A percentile compares a stretch with the other conserved stretches of the same genome.
Conservation (phyloP, 495 filamentous ascomycete genomes). For the Zalerion maritima region DNA sequence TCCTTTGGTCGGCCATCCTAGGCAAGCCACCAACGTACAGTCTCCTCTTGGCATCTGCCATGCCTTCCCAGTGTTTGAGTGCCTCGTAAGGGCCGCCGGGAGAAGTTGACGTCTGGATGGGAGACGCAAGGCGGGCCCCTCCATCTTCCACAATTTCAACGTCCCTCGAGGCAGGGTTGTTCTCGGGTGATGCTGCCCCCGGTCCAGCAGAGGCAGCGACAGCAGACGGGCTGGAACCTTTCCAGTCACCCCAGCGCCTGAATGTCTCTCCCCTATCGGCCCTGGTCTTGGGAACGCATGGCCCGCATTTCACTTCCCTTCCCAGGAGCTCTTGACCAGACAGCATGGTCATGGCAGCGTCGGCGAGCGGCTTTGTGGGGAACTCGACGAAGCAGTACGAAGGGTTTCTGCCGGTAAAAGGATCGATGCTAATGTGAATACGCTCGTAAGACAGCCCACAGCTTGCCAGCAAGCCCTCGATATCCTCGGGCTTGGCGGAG, state of each 20-base stretch:
- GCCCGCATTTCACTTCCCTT: slow-evolving; percentile 45
- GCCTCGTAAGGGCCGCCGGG: slow-evolving; percentile 4
- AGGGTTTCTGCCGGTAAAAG: slow-evolving; percentile 51
- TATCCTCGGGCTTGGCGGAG: slow-evolving; percentile 43
- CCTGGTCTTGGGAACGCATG: slow-evolving; percentile 33
- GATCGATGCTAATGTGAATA: slow-evolving; percentile 53
- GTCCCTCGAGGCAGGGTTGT: neutral
- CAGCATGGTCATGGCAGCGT: slow-evolving; percentile 38
- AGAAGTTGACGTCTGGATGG: too few relatives aligned
- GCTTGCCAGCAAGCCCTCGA: slow-evolving; percentile 40
- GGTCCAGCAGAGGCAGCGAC: too few relatives aligned
- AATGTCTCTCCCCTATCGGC: slow-evolving; percentile 11
- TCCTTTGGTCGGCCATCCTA: slow-evolving; percentile 38
- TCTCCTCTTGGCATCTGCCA: slow-evolving; percentile 16
- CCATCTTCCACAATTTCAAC: neutral
- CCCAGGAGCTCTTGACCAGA: slow-evolving; percentile 38
- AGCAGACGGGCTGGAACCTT: too few relatives aligned
- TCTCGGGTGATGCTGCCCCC: slow-evolving; percentile 8
- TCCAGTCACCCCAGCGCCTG: slow-evolving; percentile 27
- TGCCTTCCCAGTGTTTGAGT: slow-evolving; percentile 7
- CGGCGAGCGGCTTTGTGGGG: slow-evolving; percentile 36
- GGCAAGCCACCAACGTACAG: slow-evolving; percentile 53
- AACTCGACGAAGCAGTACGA: slow-evolving; percentile 63
- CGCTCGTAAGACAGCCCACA: slow-evolving; percentile 33
- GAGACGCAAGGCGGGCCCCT: too few relatives aligned